phyloP scores from a whole-genome alignment of 768 basidiomycete species.

The Termitomyces sp. region DNA sequence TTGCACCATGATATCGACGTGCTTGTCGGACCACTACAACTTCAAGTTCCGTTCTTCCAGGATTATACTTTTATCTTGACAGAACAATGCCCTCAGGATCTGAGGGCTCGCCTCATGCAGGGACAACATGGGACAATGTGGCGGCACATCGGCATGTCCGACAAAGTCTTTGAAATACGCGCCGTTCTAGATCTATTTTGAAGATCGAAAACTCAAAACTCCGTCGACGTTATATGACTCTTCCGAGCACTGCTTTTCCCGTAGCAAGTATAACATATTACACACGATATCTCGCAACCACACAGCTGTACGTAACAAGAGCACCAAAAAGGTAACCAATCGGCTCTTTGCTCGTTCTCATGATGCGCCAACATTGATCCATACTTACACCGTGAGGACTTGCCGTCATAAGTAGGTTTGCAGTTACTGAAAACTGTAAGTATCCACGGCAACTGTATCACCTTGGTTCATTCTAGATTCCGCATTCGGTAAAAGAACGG shows the following conservation, averaged over 20 bases:
- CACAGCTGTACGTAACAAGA: neutral
- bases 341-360: neutral
- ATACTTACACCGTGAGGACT: no score
- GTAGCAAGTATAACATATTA: no score
- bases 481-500: neutral
- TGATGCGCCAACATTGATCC: slow-evolving; percentile 1
- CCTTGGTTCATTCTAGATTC: neutral
- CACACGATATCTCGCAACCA: neutral
- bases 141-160: slow-evolving; percentile 7
- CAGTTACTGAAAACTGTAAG: no score
- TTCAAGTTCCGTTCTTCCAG: slow-evolving; percentile 39
- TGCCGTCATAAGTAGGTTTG: no score
- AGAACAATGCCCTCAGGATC: slow-evolving; percentile 3
- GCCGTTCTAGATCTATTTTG: no score
- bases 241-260: no score
- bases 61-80: slow-evolving; percentile 16
- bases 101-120: neutral
- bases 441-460: neutral
- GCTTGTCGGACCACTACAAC: slow-evolving; percentile 33
- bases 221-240: no score
- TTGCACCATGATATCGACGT: slow-evolving; percentile 15
- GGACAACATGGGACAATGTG: slow-evolving; percentile 6
- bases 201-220: no score
- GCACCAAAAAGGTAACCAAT: neutral
- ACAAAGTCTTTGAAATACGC: neutral